Percentiles rank a stretch among this genome's conserved stretches.
These are phyloP conservation scores for Septoria linicola DNA, from an alignment of 2,329 filamentous ascomycete species.

Conservation along the genomic window DNA sequence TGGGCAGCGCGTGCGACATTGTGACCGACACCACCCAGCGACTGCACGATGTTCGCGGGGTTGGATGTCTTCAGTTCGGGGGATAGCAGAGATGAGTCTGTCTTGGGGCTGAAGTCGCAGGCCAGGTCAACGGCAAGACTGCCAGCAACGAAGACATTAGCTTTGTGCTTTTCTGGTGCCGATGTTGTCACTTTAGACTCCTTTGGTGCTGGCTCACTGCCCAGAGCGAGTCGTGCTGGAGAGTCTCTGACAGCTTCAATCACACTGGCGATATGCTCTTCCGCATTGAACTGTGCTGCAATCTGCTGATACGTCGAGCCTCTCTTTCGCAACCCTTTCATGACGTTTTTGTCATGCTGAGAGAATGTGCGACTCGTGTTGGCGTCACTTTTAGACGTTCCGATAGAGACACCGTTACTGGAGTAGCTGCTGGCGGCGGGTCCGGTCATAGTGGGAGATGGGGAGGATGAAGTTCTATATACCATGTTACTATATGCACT, in stretches of 20 bases:
- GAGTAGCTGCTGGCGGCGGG: not conserved
- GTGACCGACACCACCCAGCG: slow-evolving; percentile 85
- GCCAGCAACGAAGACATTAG: slow-evolving; percentile 83
- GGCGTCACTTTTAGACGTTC: no score
- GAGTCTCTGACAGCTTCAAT: slow-evolving; percentile 12
- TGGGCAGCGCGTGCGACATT: slow-evolving; percentile 87
- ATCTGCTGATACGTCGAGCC: slow-evolving; percentile 4
- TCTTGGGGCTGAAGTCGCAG: slow-evolving; percentile 25
- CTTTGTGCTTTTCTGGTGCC: slow-evolving; percentile 25
- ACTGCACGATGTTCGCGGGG: slow-evolving; percentile 74
- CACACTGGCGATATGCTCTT: slow-evolving; percentile 2
- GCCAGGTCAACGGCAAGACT: slow-evolving; percentile 63
- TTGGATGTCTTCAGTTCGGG: slow-evolving; percentile 77
- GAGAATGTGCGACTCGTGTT: slow-evolving; percentile 4
- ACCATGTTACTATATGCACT: slow-evolving; percentile 8
- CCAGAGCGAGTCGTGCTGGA: slow-evolving; percentile 3
- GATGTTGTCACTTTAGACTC: not conserved
- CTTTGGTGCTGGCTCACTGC: not conserved
- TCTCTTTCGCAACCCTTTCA: slow-evolving; percentile 13
- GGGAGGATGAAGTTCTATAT: not conserved
- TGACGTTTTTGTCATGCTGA: slow-evolving; percentile 7
- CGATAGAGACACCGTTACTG: no score
- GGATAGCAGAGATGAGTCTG: slow-evolving; percentile 41
- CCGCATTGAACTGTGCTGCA: slow-evolving; percentile 2
- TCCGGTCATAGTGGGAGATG: not conserved